Conservation (phyloP, 345 rosid genomes). For the Pseudoturritis turrita region DNA sequence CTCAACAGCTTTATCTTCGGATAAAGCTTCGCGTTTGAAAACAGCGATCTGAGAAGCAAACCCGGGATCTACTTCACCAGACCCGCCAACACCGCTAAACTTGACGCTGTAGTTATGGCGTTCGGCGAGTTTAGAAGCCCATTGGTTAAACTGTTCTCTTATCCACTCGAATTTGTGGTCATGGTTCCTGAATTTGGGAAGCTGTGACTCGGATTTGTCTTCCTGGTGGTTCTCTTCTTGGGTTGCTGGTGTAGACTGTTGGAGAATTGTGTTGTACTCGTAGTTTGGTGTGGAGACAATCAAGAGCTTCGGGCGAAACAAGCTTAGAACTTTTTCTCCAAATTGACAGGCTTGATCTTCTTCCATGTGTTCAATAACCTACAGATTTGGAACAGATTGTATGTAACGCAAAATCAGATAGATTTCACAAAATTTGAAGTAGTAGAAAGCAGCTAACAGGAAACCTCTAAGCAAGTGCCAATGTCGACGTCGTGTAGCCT, state of each 20-base stretch:
- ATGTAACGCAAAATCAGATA: not conserved
- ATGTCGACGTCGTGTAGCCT: constrained; percentile 67
- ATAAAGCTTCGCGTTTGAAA: constrained; percentile 36
- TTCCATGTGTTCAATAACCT: constrained; percentile 99
- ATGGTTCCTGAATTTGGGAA: constrained; percentile 75
- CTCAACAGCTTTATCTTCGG: constrained; percentile 4
- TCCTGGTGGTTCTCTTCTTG: constrained; percentile 50
- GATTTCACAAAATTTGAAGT: not conserved
- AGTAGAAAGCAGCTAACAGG: not conserved
- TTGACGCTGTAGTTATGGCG: constrained; percentile 62
- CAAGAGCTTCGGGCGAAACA: constrained; percentile 59
- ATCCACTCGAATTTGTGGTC: constrained; percentile 99
- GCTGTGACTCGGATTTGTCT: constrained; percentile 43
- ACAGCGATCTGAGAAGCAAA: constrained; percentile 92
- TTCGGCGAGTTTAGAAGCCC: constrained; percentile 64
- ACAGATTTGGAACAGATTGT: not conserved
- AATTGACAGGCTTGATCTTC: constrained; percentile 72
- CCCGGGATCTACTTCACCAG: constrained; percentile 65
- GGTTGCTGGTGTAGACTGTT: constrained; percentile 34
- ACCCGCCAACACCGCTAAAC: constrained; percentile 91
- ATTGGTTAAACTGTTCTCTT: constrained; percentile 64
- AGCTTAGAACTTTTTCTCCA: constrained; percentile 60
- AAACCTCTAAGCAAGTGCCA: constrained; percentile 92
- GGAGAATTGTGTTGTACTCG: constrained; percentile 86
- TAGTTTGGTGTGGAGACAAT: constrained; percentile 92